phyloP scores from a whole-genome alignment of 106 monocot species.

The Acorus gramineus region DNA sequence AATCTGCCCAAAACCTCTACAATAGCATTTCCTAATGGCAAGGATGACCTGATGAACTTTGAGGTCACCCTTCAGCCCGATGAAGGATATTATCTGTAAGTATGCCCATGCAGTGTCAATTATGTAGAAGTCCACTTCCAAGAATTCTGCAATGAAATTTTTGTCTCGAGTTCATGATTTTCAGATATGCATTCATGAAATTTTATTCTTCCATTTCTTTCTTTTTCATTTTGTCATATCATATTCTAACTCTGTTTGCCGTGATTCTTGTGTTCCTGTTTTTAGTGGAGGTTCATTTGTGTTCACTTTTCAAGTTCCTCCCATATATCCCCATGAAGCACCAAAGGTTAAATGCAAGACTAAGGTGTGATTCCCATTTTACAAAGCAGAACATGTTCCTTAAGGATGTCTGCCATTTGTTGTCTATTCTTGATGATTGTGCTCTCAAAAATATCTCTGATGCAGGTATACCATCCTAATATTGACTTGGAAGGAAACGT shows the following conservation, averaged over 20 bases:
- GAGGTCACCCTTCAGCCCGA: slow-evolving; percentile 67
- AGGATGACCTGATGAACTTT: slow-evolving; percentile 92
- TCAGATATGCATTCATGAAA: too few species aligned
- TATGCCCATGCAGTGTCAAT: not conserved
- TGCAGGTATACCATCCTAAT: slow-evolving; percentile 91
- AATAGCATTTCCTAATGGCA: slow-evolving; percentile 83
- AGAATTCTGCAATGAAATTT: too few species aligned
- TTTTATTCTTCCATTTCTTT: not conserved
- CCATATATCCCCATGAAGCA: slow-evolving; percentile 84
- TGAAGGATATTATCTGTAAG: slow-evolving; percentile 91
- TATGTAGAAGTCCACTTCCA: too few species aligned
- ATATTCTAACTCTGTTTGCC: not conserved
- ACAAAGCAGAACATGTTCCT: too few species aligned
- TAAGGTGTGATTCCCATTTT: slow-evolving; percentile 40
- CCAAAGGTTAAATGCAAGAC: slow-evolving; percentile 98
- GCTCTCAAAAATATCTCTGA: not conserved
- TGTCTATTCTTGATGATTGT: not conserved
- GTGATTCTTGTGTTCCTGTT: not conserved
- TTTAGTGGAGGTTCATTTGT: slow-evolving; percentile 63
- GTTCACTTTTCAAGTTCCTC: slow-evolving; percentile 76
- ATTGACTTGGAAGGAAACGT: slow-evolving; percentile 98
- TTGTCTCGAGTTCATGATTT: too few species aligned
- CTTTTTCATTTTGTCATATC: not conserved
- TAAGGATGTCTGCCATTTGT: not conserved
- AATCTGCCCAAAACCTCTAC: slow-evolving; percentile 66